A percentile compares a stretch with the other conserved stretches of the same genome.
Conservation (phyloP, 345 rosid species). For the Aquilaria yunnanensis region DNA sequence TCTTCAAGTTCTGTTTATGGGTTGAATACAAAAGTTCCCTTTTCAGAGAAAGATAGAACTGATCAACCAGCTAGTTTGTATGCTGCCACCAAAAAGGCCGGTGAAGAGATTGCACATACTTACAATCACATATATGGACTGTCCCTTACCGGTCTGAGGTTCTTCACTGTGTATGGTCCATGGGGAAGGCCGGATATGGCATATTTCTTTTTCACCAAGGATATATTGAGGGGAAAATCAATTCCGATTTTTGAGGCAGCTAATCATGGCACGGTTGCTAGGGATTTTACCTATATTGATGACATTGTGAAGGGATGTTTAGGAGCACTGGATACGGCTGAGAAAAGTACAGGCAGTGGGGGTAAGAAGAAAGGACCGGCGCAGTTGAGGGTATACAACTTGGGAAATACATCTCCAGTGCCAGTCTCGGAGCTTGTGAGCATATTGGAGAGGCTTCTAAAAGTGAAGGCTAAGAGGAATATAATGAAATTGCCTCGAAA, state of each 20-base stretch:
- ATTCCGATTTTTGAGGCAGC: constrained; percentile 67
- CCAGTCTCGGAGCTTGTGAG: constrained; percentile 77
- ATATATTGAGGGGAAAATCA: constrained; percentile 61
- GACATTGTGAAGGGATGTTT: constrained; percentile 92
- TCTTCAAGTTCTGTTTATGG: constrained; percentile 87
- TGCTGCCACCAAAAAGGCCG: constrained; percentile 93
- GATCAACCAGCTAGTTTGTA: constrained; percentile 94
- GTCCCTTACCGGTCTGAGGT: constrained; percentile 76
- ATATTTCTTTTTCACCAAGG: constrained; percentile 82
- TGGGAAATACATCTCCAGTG: constrained; percentile 94
- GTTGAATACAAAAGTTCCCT: constrained; percentile 80
- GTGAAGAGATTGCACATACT: constrained; percentile 93
- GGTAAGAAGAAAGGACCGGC: constrained; percentile 91
- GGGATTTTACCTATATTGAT: constrained; percentile 93
- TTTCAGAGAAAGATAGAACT: constrained; percentile 81
- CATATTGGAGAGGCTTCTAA: constrained; percentile 77
- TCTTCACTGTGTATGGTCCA: constrained; percentile 88
- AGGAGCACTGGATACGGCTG: constrained; percentile 77
- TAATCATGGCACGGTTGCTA: constrained; percentile 67
- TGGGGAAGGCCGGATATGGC: constrained; percentile 99
- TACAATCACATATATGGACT: constrained; percentile 86
- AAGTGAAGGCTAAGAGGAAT: constrained; percentile 79
- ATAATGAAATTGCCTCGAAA: constrained; percentile 79
- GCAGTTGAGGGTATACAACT: constrained; percentile 77
- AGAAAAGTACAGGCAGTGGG: constrained; percentile 90